Evolutionary conservation across 352 stramenopile species (phyloP), one percentile per base, ranked within the genome.

Genomic region (Phytopythium ostracodes): DNA sequence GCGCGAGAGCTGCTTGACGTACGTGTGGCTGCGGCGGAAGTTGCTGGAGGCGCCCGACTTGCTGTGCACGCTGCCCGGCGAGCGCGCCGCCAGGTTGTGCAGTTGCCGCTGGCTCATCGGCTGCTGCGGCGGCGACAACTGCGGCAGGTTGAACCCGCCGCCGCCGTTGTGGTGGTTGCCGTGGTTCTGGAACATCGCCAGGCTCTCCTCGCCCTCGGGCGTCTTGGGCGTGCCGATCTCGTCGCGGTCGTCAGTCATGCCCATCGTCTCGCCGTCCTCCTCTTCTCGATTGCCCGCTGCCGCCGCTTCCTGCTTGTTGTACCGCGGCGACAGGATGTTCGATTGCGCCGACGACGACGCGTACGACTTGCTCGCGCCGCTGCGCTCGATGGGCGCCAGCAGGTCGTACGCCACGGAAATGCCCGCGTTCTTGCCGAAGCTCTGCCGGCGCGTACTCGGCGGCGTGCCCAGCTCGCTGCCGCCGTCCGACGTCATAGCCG

Each of bases 21-120:
- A 73, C 29, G 72, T 80, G 24, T 72, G 70, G 27, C 67, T 77
- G 54, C 64, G 72, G 27, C 62, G 68, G 18, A 57, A 51, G 33
- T 36, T 17, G 15, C 24, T 62, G 24, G 29, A 7, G n/a, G 31
- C 18, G 47, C 33, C 25, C 35, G 50, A 56, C 24, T 68, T 67
- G 42, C 64, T 71, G 54, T 76, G 49, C 15, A 63, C 62, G 42
- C 64, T 71, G 42, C 73, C 36, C 10, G 70, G 70, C 15, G 70
- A 77, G 17, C 87, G 60, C 25, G 83, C 63, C 22, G 84, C 81
- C 17, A 83, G 68, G 25, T 70, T 71, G 44, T 91, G 83, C 43
- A 92, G 68, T 27, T 84, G 81, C 47, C 83, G 77, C 29, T 92
- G 83, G 24, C 2, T 20, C 24, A 25, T 24, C 10, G 24, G 47